Base-by-base conservation (phyloP, 345 rosid genomes). In the Eucalyptus viminalis region DNA sequence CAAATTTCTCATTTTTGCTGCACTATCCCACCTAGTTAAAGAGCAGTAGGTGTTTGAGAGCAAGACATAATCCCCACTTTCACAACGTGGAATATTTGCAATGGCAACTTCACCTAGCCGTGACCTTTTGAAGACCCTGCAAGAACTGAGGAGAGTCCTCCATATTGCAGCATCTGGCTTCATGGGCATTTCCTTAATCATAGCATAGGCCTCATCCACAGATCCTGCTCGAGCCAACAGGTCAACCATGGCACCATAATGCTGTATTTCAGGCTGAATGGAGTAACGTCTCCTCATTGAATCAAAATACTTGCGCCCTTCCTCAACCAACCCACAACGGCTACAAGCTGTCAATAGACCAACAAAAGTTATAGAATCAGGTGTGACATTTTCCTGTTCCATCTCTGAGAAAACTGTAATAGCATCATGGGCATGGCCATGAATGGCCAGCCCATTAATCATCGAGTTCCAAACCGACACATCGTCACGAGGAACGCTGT, bases 141-240 rank as follows among this genome's bases (percentile, higher is more conserved):
- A 94, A 89, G 97, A 96, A 87, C 98, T 96, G 89, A 97, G 98
- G 89, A 96, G 94, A 40, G 95, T 91, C 93, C 99, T 95, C 99
- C 99, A 97, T 86, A 95, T 94, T 88, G 96, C 94, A 50, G 94
- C 89, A 91, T 97, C 99, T 3, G 99, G 96, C 89, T 95, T 93
- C 80, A 94, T 91, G 2, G 95, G 95, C 98, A 96, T 96, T 49
- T 91, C 92, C 88, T 88, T 89, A 88, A 96, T 94, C 91, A 95
- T 86, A 37, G 92, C 94, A 90, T 92, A 94, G 22, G 97, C 99
- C 90, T 96, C 97, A 86, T 94, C 94, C n/a, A 96, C 89, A 44
- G 86, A 90, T 88, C 97, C 98, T 49, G 96, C 96, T 90, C 98
- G 94, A 51, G 96, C 94, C 81, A 96, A 90, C 76, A 96, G 95